Conservation (phyloP, 352 stramenopile species). For the Nothophytophthora sp. region DNA sequence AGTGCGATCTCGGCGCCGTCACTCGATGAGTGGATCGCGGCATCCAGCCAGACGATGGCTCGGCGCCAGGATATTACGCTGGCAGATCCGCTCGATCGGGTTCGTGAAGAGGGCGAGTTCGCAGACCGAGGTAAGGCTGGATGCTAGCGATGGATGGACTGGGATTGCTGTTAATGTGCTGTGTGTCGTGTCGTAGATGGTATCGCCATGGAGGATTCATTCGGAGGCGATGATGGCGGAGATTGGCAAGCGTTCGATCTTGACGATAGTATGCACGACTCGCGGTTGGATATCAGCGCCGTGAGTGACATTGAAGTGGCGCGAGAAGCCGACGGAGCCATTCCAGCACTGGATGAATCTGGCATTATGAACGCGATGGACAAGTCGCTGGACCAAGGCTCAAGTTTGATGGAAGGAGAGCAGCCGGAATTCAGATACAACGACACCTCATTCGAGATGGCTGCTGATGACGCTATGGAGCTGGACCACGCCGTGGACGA, state of each 20-base stretch:
- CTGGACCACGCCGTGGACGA: constrained; percentile 40
- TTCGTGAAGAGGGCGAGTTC: constrained; percentile 52
- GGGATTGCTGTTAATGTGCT: not conserved
- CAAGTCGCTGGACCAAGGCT: constrained; percentile 51
- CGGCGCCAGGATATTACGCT: constrained; percentile 87
- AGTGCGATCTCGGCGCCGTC: constrained; percentile 67
- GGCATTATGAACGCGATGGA: constrained; percentile 43
- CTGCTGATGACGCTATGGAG: constrained; percentile 35
- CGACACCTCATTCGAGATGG: constrained; percentile 62
- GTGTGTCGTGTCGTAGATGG: constrained; percentile 55
- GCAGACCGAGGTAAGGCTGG: constrained; percentile 42
- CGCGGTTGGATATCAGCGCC: constrained; percentile 56
- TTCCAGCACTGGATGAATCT: constrained; percentile 61
- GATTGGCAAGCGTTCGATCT: constrained; percentile 87
- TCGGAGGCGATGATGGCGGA: constrained; percentile 42
- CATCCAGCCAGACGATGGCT: constrained; percentile 74
- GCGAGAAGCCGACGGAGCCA: constrained; percentile 60
- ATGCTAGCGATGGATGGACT: not conserved
- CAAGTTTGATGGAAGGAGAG: constrained; percentile 24
- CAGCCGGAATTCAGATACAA: constrained; percentile 59
- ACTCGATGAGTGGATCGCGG: constrained; percentile 81
- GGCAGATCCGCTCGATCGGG: constrained; percentile 56
- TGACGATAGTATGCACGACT: constrained; percentile 61
- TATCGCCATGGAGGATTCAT: constrained; percentile 75
- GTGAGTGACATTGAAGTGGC: constrained; percentile 86